Conservation (phyloP, 805 yeast species). For the Debaryomyces tyrocola region DNA sequence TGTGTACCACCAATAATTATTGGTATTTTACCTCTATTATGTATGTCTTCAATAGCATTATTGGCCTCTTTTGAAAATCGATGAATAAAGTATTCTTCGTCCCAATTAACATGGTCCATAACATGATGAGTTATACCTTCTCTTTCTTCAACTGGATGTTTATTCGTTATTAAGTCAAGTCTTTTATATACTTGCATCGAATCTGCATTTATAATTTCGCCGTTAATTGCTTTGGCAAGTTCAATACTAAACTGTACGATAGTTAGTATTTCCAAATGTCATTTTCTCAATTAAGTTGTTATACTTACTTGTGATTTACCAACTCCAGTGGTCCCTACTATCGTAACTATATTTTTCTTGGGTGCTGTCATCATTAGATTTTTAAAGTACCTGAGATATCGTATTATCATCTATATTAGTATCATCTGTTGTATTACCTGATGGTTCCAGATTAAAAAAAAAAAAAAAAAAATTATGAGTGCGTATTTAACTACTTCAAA, state of each 20-base stretch:
- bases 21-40: constrained; percentile 69
- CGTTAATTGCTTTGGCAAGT: constrained; percentile 71
- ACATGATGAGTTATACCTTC: constrained; percentile 80
- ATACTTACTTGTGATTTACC: constrained; percentile 78
- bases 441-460: neutral
- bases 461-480: neutral
- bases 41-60: constrained; percentile 61
- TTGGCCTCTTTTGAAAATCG: constrained; percentile 74
- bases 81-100: constrained; percentile 78
- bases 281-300: neutral
- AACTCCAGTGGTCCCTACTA: constrained; percentile 94
- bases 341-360: constrained; percentile 51
- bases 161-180: constrained; percentile 79
- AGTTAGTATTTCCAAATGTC: constrained; percentile 2
- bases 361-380: constrained; percentile 30
- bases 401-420: constrained; percentile 6
- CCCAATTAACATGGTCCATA: constrained; percentile 81
- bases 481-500: neutral
- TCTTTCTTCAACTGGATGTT: constrained; percentile 82
- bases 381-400: constrained; percentile 18
- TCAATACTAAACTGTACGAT: constrained; percentile 66
- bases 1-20: constrained; percentile 96
- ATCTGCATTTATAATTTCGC: constrained; percentile 93
- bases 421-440: neutral
- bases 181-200: constrained; percentile 92